These are phyloP conservation scores for Sclerospora graminicola DNA, from an alignment of 352 stramenopile genomes.

Conservation along the genomic window DNA sequence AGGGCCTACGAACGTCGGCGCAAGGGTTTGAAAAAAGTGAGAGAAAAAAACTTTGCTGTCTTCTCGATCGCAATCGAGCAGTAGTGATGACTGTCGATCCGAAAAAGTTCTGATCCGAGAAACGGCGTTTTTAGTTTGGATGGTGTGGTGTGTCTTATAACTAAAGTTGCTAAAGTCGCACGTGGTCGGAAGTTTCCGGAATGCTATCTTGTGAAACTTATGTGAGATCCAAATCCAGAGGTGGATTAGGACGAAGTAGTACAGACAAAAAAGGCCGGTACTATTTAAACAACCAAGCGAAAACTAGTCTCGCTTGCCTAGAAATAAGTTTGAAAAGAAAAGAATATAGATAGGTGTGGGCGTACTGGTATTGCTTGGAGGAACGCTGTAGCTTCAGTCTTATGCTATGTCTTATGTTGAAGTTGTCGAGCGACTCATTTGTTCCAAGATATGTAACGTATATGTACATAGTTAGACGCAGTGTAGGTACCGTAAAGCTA, in stretches of 20 bases:
- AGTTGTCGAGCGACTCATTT: constrained; percentile 9
- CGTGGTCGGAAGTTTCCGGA: too few species aligned
- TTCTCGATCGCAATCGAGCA: too few species aligned
- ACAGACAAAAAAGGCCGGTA: too few species aligned
- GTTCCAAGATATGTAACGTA: background rate
- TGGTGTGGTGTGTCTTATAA: constrained; percentile 8
- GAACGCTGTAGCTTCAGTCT: background rate
- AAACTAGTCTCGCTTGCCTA: too few species aligned
- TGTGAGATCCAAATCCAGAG: too few species aligned
- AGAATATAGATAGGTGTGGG: background rate
- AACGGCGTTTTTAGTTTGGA: constrained; percentile 8
- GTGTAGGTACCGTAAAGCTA: background rate
- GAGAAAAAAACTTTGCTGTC: constrained; percentile 1
- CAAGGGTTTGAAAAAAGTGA: background rate
- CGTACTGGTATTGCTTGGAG: background rate
- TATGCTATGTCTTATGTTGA: too few species aligned
- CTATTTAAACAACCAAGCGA: too few species aligned
- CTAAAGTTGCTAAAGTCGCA: background rate
- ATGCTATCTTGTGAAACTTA: too few species aligned
- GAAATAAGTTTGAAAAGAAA: background rate
- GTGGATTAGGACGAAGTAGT: too few species aligned
- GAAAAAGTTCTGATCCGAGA: constrained; percentile 14
- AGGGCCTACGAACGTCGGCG: too few species aligned
- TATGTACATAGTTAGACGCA: background rate
- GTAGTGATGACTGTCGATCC: background rate